These are phyloP conservation scores for Penicillium turbatum DNA, from an alignment of 495 filamentous ascomycete genomes.

Conservation along the genomic window DNA sequence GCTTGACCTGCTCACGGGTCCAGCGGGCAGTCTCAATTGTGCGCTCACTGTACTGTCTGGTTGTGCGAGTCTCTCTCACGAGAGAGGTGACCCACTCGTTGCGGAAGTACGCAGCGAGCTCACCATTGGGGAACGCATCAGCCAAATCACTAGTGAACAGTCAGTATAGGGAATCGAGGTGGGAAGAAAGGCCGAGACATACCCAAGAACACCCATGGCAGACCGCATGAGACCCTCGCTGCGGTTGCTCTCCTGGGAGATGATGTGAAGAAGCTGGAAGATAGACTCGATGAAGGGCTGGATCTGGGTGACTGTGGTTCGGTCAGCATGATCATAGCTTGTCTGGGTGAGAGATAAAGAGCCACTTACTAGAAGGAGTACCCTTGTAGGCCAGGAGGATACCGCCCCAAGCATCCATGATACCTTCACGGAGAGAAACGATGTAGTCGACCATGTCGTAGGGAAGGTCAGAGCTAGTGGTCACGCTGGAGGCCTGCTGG, in stretches of 20 bases:
- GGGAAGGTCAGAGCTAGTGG: constrained; percentile 60
- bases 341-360: not conserved
- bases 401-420: constrained; percentile 98
- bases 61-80: constrained; percentile 81
- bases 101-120: constrained; percentile 77
- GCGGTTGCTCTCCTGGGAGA: constrained; percentile 76
- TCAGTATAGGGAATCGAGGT: constrained; percentile 30
- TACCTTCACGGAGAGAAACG: constrained; percentile 88
- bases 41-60: constrained; percentile 73
- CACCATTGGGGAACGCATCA: constrained; percentile 86
- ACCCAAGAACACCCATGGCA: constrained; percentile 95
- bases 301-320: constrained; percentile 57
- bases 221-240: constrained; percentile 89
- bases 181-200: constrained; percentile 31
- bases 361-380: constrained; percentile 43
- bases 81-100: constrained; percentile 83
- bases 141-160: constrained; percentile 70
- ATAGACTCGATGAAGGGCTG: constrained; percentile 78
- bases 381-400: constrained; percentile 89
- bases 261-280: constrained; percentile 79
- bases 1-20: constrained; percentile 96
- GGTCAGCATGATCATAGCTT: constrained; percentile 10
- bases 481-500: constrained; percentile 83
- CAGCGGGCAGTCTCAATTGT: constrained; percentile 94
- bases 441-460: constrained; percentile 97